These are phyloP conservation scores for Funneliformis mosseae DNA, from an alignment of 192 early-diverging fungal genomes.

Conservation along the genomic window DNA sequence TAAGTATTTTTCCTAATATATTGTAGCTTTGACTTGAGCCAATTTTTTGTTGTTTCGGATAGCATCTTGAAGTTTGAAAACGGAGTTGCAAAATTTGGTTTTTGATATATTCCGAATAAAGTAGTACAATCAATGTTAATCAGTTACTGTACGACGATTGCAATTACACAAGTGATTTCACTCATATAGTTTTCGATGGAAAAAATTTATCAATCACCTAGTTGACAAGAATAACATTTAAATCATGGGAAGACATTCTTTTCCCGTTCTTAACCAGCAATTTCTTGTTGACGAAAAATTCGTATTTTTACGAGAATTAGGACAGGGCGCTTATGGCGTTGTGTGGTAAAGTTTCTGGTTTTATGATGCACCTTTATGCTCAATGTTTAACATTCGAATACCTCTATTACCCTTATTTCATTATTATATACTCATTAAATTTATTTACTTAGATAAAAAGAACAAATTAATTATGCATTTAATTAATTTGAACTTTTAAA, in stretches of 20 bases:
- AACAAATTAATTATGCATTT: not conserved
- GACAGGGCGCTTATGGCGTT: conserved; percentile 89
- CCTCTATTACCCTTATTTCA: not conserved
- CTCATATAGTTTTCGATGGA: not conserved
- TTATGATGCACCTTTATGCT: not conserved
- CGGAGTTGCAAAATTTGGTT: not conserved
- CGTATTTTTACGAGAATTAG: conserved; percentile 78
- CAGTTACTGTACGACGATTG: not conserved
- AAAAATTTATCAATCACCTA: not conserved
- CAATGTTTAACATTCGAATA: not conserved
- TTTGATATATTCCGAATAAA: not conserved
- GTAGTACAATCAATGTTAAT: not conserved
- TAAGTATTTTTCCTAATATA: conserved; percentile 44
- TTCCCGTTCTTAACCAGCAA: conserved; percentile 51
- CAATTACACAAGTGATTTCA: not conserved
- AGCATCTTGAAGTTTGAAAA: not conserved
- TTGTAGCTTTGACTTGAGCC: conserved; percentile 52
- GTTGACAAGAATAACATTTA: not conserved
- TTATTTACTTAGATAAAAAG: not conserved
- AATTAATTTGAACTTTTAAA: no score
- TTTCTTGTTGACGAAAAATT: conserved; percentile 62
- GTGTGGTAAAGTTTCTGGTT: conserved; percentile 67
- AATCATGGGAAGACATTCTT: conserved; percentile 49
- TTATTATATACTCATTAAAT: not conserved
- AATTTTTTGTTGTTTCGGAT: conserved; percentile 40